A percentile compares a stretch with the other conserved stretches of the same genome.
Conservation (phyloP, 352 stramenopile species). For the Blastocystis sp. region DNA sequence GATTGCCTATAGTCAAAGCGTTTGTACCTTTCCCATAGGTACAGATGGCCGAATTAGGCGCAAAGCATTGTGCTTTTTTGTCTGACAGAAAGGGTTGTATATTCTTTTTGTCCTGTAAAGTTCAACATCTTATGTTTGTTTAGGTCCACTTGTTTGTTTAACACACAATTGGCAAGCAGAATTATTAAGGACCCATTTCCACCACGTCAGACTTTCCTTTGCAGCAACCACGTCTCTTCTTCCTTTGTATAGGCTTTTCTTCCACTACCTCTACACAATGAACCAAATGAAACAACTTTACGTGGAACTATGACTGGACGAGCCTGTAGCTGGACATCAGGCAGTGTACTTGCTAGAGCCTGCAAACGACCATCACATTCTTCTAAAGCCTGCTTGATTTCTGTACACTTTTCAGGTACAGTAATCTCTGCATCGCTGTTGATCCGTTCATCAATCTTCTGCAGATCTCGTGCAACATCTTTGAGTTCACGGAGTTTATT, state of each 20-base stretch:
- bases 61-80: slow-evolving; percentile 30
- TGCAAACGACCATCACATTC: not conserved
- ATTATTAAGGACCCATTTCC: slow-evolving; percentile 1
- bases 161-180: not conserved
- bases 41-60: slow-evolving; percentile 50
- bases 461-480: not conserved
- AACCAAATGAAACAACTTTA: not conserved
- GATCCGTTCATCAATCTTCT: not conserved
- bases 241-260: not conserved
- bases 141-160: slow-evolving; percentile 32
- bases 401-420: not conserved
- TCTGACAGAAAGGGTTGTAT: not conserved
- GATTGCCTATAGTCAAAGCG: slow-evolving; percentile 59
- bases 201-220: slow-evolving; percentile 51
- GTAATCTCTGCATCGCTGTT: not conserved
- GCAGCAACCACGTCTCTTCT: slow-evolving; percentile 44
- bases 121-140: slow-evolving; percentile 30
- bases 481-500: not conserved
- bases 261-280: not conserved
- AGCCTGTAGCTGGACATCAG: not conserved
- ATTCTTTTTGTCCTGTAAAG: slow-evolving; percentile 14
- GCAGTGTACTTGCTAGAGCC: not conserved
- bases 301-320: not conserved
- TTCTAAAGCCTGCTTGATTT: not conserved
- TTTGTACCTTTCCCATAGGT: slow-evolving; percentile 21